Evolutionary conservation across 2,329 filamentous ascomycete genomes (phyloP), one percentile per base, ranked within the genome.

Genomic region (Eutypella sp.): DNA sequence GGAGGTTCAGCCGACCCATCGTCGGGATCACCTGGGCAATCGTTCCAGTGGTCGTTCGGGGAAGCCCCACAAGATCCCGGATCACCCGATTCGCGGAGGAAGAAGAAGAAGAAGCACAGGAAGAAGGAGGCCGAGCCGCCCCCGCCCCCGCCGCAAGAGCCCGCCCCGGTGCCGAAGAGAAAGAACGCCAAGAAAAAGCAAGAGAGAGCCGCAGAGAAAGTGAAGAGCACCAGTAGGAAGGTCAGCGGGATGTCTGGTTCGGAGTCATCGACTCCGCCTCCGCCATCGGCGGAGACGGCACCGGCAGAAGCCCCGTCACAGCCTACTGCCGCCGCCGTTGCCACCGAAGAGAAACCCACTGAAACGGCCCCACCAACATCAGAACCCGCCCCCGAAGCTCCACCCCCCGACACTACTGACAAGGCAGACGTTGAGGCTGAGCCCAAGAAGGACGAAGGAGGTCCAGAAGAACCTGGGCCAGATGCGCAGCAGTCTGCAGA

Each of bases 121-220:
- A 25, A 20, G 8, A 10, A 23, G 38, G 38, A 47, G 29, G 27
- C 44, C 3, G 33, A 43, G 24, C 23, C 22, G 24, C 22, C 46
- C 41, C 42, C 41, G 22, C 6, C 48, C 29, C 40, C 47, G 33
- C 42, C 48, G 36, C 36, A 52, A 44, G 41, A 47, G 16, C 43
- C 47, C n/a, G 16, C 16, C 8, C 18, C 19, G 27, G 33, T 39
- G 15, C 55, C 49, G 38, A 41, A 43, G 39, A 46, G 38, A 22
- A 55, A 51, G 38, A 42, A 45, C 33, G 47, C 47, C 5, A 49
- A 42, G 34, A 53, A 49, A 44, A 52, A 40, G 20, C 47, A 51
- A 39, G n/a, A 18, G 13, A 49, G 51, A 40, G 47, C 45, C 24
- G 41, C 43, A 5, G 47, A 42, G 2, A 48, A 57, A 44, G 42